These are phyloP conservation scores for Casuarina equisetifolia DNA, from an alignment of 306 rosid genomes.

Conservation along the genomic window DNA sequence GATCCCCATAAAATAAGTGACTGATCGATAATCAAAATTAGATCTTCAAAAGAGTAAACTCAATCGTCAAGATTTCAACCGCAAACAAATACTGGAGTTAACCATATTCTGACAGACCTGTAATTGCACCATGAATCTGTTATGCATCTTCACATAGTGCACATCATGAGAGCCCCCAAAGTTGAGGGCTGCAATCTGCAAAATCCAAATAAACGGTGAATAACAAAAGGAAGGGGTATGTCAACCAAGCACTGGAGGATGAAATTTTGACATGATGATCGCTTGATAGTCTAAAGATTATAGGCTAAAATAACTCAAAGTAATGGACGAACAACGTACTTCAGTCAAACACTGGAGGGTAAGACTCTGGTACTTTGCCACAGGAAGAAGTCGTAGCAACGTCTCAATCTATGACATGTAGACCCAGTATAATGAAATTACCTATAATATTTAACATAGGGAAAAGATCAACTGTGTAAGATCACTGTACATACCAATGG, in stretches of 20 bases:
- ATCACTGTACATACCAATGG: slow-evolving; percentile 62
- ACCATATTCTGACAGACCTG: slow-evolving; percentile 56
- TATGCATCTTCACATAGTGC: slow-evolving; percentile 87
- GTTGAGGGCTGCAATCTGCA: slow-evolving; percentile 82
- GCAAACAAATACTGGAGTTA: not conserved
- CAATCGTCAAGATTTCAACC: not conserved
- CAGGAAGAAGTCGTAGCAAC: slow-evolving; percentile 78
- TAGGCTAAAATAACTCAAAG: not conserved
- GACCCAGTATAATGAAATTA: not conserved
- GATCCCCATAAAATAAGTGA: not conserved
- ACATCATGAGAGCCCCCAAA: slow-evolving; percentile 75
- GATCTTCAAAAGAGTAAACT: not conserved
- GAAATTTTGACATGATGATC: too few species aligned
- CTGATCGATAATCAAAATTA: not conserved
- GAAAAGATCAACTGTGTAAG: slow-evolving; percentile 7
- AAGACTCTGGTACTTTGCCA: slow-evolving; percentile 81
- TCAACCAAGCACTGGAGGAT: too few species aligned
- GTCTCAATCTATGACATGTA: slow-evolving; percentile 68
- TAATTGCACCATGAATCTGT: slow-evolving; percentile 80
- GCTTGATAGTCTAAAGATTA: slow-evolving; percentile 1
- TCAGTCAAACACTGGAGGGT: slow-evolving; percentile 91
- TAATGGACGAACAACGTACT: slow-evolving; percentile 41
- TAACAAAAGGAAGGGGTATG: too few species aligned
- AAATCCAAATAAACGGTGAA: slow-evolving; percentile 17
- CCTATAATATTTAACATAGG: slow-evolving; percentile 3